Percentiles rank a stretch among this genome's conserved stretches.
phyloP scores from a whole-genome alignment of 345 rosid species.

The Eucalyptus fibrosa region DNA sequence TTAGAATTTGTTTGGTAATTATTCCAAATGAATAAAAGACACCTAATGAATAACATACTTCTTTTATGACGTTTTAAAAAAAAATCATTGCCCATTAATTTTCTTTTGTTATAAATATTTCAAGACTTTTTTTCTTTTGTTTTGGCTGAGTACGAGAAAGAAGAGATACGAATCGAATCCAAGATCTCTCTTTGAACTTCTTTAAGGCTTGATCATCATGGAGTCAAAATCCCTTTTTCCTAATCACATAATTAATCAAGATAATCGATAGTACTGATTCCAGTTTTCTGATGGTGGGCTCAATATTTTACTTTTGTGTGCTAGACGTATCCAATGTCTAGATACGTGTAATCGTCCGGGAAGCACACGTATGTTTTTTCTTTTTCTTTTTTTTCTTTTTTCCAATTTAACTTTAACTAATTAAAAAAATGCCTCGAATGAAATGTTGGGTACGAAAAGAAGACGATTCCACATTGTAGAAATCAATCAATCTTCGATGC shows the following conservation, averaged over 20 bases:
- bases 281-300: neutral
- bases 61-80: neutral
- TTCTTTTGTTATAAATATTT: neutral
- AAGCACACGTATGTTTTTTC: neutral
- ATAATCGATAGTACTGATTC: neutral
- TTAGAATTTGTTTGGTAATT: too few species aligned
- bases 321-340: neutral
- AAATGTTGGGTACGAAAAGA: constrained; percentile 9
- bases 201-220: neutral
- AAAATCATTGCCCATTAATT: neutral
- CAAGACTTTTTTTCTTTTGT: neutral
- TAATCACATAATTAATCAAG: neutral
- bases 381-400: too few species aligned
- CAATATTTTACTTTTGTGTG: neutral
- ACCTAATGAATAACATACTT: too few species aligned
- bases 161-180: neutral
- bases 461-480: constrained; percentile 12
- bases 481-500: neutral
- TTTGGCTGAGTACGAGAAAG: neutral
- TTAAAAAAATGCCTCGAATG: neutral
- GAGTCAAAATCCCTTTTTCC: neutral
- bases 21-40: neutral
- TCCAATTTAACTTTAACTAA: neutral
- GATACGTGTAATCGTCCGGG: neutral
- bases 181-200: neutral